Base-by-base conservation (phyloP, 2,329 filamentous ascomycete genomes). In the Apiospora pterosperma region DNA sequence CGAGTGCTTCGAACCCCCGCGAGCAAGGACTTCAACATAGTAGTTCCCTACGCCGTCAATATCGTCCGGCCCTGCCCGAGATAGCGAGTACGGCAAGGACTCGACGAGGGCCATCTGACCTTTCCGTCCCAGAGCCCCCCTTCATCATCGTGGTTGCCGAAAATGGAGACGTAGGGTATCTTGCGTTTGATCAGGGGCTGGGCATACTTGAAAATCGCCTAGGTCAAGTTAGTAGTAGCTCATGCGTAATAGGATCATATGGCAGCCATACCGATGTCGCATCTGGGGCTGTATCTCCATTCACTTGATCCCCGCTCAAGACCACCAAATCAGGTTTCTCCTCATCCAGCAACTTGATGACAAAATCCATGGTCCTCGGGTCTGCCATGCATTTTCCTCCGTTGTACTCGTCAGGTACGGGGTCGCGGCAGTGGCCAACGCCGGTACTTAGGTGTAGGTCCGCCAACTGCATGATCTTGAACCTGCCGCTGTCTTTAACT, bases 101-200 rank as follows among this genome's bases (percentile, higher is more conserved):
- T 97, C 89, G 71, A 97, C 88, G 16, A 99, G 83, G 4, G 88
- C 83, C 94, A 99, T 98, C 73, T 96, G 90, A 2, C 87, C 86
- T 5, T 85, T 81, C 64, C 96, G 90, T 19, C 89, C 87, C 69
- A 97, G 85, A 58, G 92, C 88, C 0, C 88, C 0, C 70, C 72
- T 81, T 98, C 95, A 72, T 98, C 95, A 74, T 99, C 96, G 77
- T 99, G 96, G 76, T 99, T 99, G 64, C 96, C 96, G 73, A 98
- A 97, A 66, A 99, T 98, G 66, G 90, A 90, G 19, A 93, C 92
- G 73, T 96, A 98, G 0, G 96, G 96, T 41, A 98, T 93, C 72
- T 93, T 92, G 76, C 92, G 92, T 76, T 93, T 88, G 67, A 93
- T 91, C 61, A 99, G 87, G 14, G 96, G 84, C 59, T 92, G 89